Evolutionary conservation across 2,329 filamentous ascomycete genomes (phyloP).

Genomic region (Atkinsonella hypoxylon): DNA sequence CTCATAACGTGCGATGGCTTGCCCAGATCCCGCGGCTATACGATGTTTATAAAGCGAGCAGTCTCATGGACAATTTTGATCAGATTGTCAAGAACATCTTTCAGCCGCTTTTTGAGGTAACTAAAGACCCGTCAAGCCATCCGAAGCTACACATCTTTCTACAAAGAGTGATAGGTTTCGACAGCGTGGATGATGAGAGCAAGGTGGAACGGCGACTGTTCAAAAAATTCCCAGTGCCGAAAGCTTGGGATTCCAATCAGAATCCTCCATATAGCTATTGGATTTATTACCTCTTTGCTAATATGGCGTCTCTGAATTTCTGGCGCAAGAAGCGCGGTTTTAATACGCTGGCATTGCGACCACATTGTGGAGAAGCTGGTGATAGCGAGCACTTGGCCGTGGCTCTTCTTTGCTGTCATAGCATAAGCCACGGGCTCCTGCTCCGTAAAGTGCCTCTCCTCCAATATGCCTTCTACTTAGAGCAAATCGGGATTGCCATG

Average conservation of each 20-base stretch:
- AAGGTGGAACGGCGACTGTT: slow-evolving; percentile 91
- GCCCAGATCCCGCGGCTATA: slow-evolving; percentile 91
- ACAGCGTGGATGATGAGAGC: slow-evolving; percentile 96
- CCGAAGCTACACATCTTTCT: slow-evolving; percentile 92
- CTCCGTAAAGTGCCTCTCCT: slow-evolving; percentile 88
- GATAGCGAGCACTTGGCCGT: slow-evolving; percentile 94
- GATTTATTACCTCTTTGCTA: slow-evolving; percentile 95
- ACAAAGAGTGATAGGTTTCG: slow-evolving; percentile 90
- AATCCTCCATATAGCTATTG: slow-evolving; percentile 98
- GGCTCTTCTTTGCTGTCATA: slow-evolving; percentile 84
- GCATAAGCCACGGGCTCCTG: slow-evolving; percentile 88
- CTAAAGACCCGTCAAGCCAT: slow-evolving; percentile 71
- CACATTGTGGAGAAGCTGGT: slow-evolving; percentile 92
- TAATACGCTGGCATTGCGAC: slow-evolving; percentile 86
- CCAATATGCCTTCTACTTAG: slow-evolving; percentile 95
- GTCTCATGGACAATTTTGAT: slow-evolving; percentile 80
- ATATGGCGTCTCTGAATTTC: slow-evolving; percentile 82
- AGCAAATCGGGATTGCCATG: slow-evolving; percentile 98
- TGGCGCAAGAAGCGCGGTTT: slow-evolving; percentile 87
- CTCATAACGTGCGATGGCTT: slow-evolving; percentile 93
- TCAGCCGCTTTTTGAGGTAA: slow-evolving; percentile 88
- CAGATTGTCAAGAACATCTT: slow-evolving; percentile 87
- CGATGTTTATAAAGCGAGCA: slow-evolving; percentile 86
- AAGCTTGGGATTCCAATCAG: slow-evolving; percentile 79
- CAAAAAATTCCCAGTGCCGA: slow-evolving; percentile 86